Conservation (phyloP, 495 filamentous ascomycete species). For the Penicillium turbatum region DNA sequence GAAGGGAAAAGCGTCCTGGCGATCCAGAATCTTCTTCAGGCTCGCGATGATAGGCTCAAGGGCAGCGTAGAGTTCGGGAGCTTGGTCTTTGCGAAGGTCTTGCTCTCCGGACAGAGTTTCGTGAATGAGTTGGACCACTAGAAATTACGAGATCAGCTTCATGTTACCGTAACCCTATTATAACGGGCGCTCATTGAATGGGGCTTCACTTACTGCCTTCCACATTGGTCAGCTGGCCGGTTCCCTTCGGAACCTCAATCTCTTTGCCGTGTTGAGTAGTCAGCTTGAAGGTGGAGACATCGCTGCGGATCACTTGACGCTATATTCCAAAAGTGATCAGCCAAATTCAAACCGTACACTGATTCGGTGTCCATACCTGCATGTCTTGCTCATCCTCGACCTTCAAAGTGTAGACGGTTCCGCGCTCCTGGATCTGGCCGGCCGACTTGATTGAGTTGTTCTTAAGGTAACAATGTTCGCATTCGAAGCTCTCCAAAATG, state of each 20-base stretch:
- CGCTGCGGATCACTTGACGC: constrained; percentile 86
- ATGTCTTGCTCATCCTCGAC: constrained; percentile 61
- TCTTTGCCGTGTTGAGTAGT: constrained; percentile 61
- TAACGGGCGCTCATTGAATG: not conserved
- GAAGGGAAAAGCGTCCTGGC: constrained; percentile 77
- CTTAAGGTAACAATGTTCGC: constrained; percentile 77
- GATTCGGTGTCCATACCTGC: not conserved
- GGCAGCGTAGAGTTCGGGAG: constrained; percentile 71
- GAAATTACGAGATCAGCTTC: not conserved
- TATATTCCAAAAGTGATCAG: constrained; percentile 24
- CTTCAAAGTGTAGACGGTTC: constrained; percentile 71
- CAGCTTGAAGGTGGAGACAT: constrained; percentile 74
- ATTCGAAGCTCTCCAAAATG: constrained; percentile 94
- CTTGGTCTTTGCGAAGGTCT: constrained; percentile 62
- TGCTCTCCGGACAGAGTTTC: constrained; percentile 75
- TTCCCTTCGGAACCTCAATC: constrained; percentile 84
- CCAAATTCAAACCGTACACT: too few relatives aligned
- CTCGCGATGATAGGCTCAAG: constrained; percentile 67
- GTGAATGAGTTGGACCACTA: constrained; percentile 49
- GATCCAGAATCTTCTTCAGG: constrained; percentile 66
- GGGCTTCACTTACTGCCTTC: constrained; percentile 53
- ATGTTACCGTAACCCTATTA: not conserved
- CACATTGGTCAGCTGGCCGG: constrained; percentile 84
- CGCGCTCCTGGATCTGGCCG: constrained; percentile 83
- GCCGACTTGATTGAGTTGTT: constrained; percentile 93